Base-by-base conservation (phyloP, 768 basidiomycete genomes). In the Amanita pallidorosea region DNA sequence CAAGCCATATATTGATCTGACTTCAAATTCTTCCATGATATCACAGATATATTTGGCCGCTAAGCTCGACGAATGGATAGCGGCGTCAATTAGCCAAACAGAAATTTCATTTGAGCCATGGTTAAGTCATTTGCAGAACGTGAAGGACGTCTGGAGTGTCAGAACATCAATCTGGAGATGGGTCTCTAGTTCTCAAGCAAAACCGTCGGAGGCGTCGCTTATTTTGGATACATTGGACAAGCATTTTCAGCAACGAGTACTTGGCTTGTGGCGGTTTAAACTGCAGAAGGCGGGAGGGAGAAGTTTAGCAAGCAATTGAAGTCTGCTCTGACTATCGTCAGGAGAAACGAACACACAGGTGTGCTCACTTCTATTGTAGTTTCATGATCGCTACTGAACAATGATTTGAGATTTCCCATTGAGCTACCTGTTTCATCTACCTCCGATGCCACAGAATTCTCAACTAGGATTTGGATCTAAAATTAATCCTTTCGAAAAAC, bases 1-100 rank as follows among this genome's bases (percentile, higher is more conserved):
- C 65, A 88, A 83, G 58, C 93, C 93, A 7, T 94, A 88, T 63
- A 77, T 95, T 54, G 85, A 92, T 58, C 66, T 83, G 5, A 68
- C 72, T 7, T 80, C 87, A 0, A 63, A 79, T 0, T 77, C 80
- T 3, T 72, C 80, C 15, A 69, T 70, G 2, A 63, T 83, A 20
- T 63, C 76, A 3, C 70, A 69, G 40, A 57, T 63, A 1, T 61
- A 69, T 22, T 66, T 86, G 44, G 55, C 62, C 17, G 61, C 69
- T 15, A 78, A 73, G 50, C 63, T 90, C 11, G 61, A 68, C 4
- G 70, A 70, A 34, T 94, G 90, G 89, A 82, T 88, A 61, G 58
- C 63, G 31, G 70, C 74, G 25, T 78, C 82, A 1, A 64, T 69
- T 22, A 56, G 68, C 38, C 70, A 62, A 44, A 66, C 86, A 42